phyloP scores from a whole-genome alignment of 768 basidiomycete genomes.

The Mycena capillaripes region DNA sequence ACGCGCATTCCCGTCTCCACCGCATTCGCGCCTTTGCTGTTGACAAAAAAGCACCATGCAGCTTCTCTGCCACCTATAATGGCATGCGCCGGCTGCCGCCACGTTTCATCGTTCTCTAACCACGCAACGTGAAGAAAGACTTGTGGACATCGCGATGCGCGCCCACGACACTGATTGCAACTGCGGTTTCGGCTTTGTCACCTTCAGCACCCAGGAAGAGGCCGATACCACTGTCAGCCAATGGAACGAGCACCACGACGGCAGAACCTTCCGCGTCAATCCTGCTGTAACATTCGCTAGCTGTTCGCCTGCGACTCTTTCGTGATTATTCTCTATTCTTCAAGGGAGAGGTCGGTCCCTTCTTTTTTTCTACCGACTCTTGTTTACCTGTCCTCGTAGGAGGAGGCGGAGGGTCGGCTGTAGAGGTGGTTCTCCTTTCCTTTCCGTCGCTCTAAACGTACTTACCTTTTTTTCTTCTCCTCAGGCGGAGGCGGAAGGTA shows the following conservation, averaged over 20 bases:
- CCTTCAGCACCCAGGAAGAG: constrained; percentile 71
- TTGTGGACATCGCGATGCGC: constrained; percentile 97
- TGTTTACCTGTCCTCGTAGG: neutral
- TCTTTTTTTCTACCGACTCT: neutral
- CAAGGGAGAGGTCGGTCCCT: neutral
- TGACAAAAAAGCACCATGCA: no score
- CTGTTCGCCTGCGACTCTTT: neutral
- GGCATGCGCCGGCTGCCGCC: no score
- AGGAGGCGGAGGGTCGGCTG: neutral
- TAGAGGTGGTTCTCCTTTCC: neutral
- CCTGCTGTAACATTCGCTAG: constrained; percentile 70
- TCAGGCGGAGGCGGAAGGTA: no score
- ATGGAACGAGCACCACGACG: constrained; percentile 91
- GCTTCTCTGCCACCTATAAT: no score
- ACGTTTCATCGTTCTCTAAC: no score
- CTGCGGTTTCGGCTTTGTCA: constrained; percentile 97
- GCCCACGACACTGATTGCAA: constrained; percentile 92
- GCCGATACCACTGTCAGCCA: constrained; percentile 81
- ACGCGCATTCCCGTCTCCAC: no score
- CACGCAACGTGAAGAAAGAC: no score
- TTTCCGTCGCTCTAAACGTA: neutral
- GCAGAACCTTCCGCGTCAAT: constrained; percentile 29
- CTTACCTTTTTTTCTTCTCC: no score
- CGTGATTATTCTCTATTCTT: neutral
- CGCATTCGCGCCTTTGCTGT: no score